Evolutionary conservation across 768 basidiomycete genomes (phyloP), one percentile per base, ranked within the genome.

Genomic region (Kockovaella imperatae): DNA sequence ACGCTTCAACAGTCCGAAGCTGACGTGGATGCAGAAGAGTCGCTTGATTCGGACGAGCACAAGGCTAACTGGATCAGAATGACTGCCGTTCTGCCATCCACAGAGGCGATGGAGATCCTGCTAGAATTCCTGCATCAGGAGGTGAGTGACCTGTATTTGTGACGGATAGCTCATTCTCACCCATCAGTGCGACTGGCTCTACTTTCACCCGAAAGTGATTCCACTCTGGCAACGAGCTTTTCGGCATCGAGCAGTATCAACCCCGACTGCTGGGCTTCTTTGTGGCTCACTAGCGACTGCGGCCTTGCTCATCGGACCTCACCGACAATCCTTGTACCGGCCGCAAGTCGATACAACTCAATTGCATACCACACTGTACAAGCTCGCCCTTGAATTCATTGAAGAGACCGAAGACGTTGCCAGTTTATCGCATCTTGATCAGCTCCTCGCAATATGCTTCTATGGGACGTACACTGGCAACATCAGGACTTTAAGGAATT

Each of bases 171-270:
- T n/a, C 8, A 13, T n/a, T n/a, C n/a, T n/a, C n/a, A n/a, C n/a
- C n/a, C 21, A 17, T 20, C 24, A 56, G 55, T 57, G 55, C 32
- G 55, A 57, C 29, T 52, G 55, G 55, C 31, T 57, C n/a, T 52
- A 48, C 30, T 48, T 13, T n/a, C 35, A n/a, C 20, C n/a, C 25
- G 1, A 34, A 57, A 23, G 29, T 53, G 18, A 20, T 47, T 8
- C 1, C 8, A 8, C 32, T 21, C 5, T 57, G 53, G 45, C 47
- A 42, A 30, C 26, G 15, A 5, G 31, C 48, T 14, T 35, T 41
- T 14, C 32, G 17, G 3, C 42, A 47, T 7, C 4, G 32, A 4
- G 55, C 30, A 26, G 17, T 25, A 2, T 42, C 55, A 15, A 34
- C 42, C 14, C 17, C 39, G 2, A 5, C 29, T 14, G 51, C 55